phyloP scores from a whole-genome alignment of 139 green algal genomes.

The Limnomonas spitsbergensis region DNA sequence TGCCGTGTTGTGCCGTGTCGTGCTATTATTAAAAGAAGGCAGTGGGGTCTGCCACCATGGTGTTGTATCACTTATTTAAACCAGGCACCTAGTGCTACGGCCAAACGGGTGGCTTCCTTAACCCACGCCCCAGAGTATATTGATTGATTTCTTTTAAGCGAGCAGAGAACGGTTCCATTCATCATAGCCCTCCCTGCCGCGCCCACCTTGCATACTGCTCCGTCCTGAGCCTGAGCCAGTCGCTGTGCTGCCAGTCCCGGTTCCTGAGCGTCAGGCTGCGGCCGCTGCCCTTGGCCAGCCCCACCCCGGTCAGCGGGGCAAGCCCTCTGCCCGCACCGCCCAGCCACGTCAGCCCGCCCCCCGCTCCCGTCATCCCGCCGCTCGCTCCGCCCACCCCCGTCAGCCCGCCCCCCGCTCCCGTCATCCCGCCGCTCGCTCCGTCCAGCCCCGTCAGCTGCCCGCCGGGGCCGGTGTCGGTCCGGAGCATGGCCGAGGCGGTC shows the following conservation, averaged over 20 bases:
- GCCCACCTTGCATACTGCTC: background rate
- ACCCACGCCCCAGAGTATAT: too few species aligned
- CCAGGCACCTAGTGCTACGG: too few species aligned
- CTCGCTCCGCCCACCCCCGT: too few species aligned
- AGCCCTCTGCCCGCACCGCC: background rate
- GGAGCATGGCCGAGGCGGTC: background rate
- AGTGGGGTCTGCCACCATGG: too few species aligned
- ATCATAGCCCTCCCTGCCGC: too few species aligned
- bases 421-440: background rate
- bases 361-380: background rate
- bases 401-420: background rate
- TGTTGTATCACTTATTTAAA: too few species aligned
- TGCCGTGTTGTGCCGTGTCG: too few species aligned
- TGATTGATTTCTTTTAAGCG: too few species aligned
- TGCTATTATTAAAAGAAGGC: too few species aligned
- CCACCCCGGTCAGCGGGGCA: background rate
- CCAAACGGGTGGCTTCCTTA: too few species aligned
- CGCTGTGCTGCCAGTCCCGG: background rate
- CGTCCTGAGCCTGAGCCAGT: background rate
- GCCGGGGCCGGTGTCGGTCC: background rate
- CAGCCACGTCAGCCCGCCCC: background rate
- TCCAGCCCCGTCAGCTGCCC: background rate
- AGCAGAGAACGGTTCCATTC: too few species aligned
- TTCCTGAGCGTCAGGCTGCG: constrained; percentile 1
- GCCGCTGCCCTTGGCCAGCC: background rate